Evolutionary conservation across 768 basidiomycete genomes (phyloP).

Genomic region (Pluteus cervinus): DNA sequence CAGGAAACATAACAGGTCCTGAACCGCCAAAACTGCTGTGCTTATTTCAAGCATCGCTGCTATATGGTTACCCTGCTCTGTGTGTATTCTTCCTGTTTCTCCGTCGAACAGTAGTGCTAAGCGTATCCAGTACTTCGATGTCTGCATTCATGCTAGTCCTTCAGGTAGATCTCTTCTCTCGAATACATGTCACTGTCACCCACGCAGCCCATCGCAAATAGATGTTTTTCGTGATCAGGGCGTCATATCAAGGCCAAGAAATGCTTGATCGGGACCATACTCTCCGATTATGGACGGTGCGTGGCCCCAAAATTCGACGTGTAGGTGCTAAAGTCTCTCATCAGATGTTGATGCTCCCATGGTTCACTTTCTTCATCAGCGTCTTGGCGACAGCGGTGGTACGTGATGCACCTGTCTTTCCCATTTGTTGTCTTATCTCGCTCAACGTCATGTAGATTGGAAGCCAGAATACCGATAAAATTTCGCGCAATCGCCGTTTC

Average conservation of each 20-base stretch:
- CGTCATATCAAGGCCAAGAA: conserved; percentile 26
- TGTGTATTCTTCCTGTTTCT: conserved; percentile 15
- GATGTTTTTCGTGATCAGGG: conserved; percentile 39
- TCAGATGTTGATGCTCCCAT: conserved; percentile 38
- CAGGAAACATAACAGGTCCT: conserved; percentile 33
- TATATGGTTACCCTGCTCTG: conserved; percentile 45
- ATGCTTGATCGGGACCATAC: conserved; percentile 26
- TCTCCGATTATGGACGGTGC: conserved; percentile 30
- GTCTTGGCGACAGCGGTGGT: conserved; percentile 37
- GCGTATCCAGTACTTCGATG: conserved; percentile 28
- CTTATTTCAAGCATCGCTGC: conserved; percentile 38
- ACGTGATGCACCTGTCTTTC: conserved; percentile 4
- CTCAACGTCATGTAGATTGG: conserved; percentile 25
- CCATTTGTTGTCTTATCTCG: background rate
- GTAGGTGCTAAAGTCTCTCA: background rate
- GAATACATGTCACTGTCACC: background rate
- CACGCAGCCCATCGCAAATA: conserved; percentile 11
- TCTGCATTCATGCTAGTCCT: conserved; percentile 36
- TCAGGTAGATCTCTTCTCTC: conserved; percentile 23
- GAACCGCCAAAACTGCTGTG: conserved; percentile 39
- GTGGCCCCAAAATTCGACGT: conserved; percentile 6
- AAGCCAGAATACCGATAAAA: conserved; percentile 22
- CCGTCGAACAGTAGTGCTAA: background rate
- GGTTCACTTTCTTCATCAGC: conserved; percentile 29
- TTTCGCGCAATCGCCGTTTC: conserved; percentile 42